Base-by-base conservation (phyloP, 2,329 filamentous ascomycete species). In the Epicoccum nigrum region DNA sequence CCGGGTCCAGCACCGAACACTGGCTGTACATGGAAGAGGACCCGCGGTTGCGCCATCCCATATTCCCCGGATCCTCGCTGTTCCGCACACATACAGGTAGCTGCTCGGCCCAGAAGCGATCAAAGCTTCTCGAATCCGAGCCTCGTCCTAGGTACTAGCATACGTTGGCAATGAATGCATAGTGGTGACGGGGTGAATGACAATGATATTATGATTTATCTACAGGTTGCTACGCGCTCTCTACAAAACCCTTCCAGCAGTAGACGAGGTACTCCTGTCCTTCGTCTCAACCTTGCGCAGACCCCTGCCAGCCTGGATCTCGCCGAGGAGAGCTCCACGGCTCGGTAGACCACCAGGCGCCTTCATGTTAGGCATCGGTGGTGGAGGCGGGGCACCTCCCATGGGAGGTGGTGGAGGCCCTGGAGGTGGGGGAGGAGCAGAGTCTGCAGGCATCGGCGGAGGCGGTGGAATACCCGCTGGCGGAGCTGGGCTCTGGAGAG, bases 231-330 rank as follows among this genome's bases (percentile, higher is more conserved):
- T n/a, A n/a, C n/a, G 13, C n/a, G n/a, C 23, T 43, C 38, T 45
- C 40, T 65, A 65, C 64, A 72, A 64, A 46, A 97, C 92, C 54
- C 86, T 84, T n/a, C 93, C 93, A 17, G 90, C 89, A 51, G 86
- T 80, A 44, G 86, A 73, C 43, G 90, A 83, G 39, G 64, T 75
- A 74, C 92, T 97, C 73, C 86, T 87, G 74, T 99, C 94, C 74
- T 90, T 92, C 1, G 94, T 97, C 71, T 87, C 79, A 19, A 92
- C 91, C 81, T 97, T 97, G 79, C 83, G 92, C 69, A 99, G 77
- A 2, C 85, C 75, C 74, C 75, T 92, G 34, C 94, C 93, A 56
- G 85, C 77, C 69, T 93, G 86, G 55, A 99, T 97, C 71, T 96
- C 85, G 52, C 86, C 86, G 58, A 99, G 74, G 66, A 99, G 81